Base-by-base conservation (phyloP, 345 rosid genomes). In the Citrus medica region DNA sequence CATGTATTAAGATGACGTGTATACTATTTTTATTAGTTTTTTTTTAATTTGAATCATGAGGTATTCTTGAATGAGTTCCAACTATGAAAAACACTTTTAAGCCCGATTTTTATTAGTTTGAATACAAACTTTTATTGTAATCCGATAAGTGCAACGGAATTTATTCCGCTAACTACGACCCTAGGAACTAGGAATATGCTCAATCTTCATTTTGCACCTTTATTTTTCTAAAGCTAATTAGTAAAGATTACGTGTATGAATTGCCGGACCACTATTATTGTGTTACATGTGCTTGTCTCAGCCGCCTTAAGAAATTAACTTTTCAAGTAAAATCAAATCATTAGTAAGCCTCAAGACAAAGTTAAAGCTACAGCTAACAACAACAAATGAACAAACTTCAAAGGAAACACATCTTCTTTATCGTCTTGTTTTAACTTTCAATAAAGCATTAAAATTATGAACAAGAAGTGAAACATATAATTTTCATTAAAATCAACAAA, bases 1-100 rank as follows among this genome's bases (percentile, higher is more conserved):
- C 51, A 12, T 42, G 16, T 3, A 16, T 42, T 42, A 10, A 42
- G 4, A 42, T 42, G 1, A 0, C 1, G 0, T 12, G 51, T 12
- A 42, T 42, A 42, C 1, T 3, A 42, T 2, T 10, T 42, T 10
- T 1, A 0, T 42, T 3, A 42, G 1, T 42, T 42, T 42, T 30
- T 30, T 30, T 32, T 32, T 32, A 3, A 32, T 32, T 0, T 32
- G 33, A 32, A 32, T 0, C 33, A 32, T 0, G 0, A 32, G 4
- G 0, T 3, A 32, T 0, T 32, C 33, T 0, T 32, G 33, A 32
- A 32, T 32, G 0, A 32, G 4, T 3, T 0, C 0, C 33, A 32
- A 32, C 0, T 32, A 0, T 32, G 0, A 32, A 32, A 32, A 0
- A 32, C 0, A 32, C 0, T 0, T 32, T 32, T 32, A 3, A 32